phyloP scores from a whole-genome alignment of 2,329 filamentous ascomycete species.

The Monosporascus sp. region DNA sequence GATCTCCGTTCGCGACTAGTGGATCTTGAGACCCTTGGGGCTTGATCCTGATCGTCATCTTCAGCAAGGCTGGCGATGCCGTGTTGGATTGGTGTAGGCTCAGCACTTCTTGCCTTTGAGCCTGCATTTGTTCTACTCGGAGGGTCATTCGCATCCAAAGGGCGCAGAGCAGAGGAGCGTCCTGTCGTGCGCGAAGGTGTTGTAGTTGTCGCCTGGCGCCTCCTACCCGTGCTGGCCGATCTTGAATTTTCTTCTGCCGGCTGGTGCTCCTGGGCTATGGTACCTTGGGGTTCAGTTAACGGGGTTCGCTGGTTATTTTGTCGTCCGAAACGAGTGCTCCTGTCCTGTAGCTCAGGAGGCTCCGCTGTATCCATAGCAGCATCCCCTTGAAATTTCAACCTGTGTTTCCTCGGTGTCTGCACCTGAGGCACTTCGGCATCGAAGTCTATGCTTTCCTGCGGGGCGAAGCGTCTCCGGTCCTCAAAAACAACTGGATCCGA shows the following conservation, averaged over 20 bases:
- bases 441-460: slow-evolving; percentile 57
- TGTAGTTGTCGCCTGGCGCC: not conserved
- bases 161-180: slow-evolving; percentile 2
- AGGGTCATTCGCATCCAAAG: slow-evolving; percentile 1
- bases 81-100: slow-evolving; percentile 3
- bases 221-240: not conserved
- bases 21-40: not conserved
- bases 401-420: slow-evolving; percentile 37
- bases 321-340: not conserved
- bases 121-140: not conserved
- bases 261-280: not conserved
- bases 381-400: slow-evolving; percentile 5
- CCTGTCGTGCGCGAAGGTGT: not conserved
- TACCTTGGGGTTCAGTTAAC: not conserved
- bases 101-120: slow-evolving; percentile 1
- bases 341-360: not conserved
- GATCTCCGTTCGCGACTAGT: not conserved
- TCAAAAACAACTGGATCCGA: slow-evolving; percentile 25
- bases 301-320: not conserved
- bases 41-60: slow-evolving; percentile 13
- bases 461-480: slow-evolving; percentile 26
- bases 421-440: slow-evolving; percentile 42
- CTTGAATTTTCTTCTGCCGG: not conserved
- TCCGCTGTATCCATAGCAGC: not conserved
- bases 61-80: slow-evolving; percentile 19